Conservation (phyloP, 2,329 filamentous ascomycete species). For the Triangularia setosa region DNA sequence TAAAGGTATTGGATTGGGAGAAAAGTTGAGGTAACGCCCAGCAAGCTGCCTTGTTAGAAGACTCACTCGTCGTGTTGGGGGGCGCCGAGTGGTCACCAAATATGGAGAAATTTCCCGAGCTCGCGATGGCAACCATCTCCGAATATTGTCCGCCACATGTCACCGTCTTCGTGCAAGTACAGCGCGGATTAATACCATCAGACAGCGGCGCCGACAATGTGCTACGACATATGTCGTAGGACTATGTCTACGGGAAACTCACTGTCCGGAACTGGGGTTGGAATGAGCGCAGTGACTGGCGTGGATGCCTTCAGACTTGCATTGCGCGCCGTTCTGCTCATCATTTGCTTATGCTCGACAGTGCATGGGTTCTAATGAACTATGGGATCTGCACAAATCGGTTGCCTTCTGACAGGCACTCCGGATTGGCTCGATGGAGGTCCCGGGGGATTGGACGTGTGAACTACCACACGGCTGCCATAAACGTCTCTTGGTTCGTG, state of each 20-base stretch:
- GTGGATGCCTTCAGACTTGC: neutral
- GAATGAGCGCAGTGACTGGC: neutral
- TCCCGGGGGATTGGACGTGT: neutral
- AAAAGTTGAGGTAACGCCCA: neutral
- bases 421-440: neutral
- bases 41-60: neutral
- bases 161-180: neutral
- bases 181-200: neutral
- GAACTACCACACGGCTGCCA: constrained; percentile 14
- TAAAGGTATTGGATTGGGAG: constrained; percentile 31
- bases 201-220: constrained; percentile 4
- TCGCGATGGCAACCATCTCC: neutral
- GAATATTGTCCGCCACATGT: constrained; percentile 1
- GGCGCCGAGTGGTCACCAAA: neutral
- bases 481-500: constrained; percentile 3
- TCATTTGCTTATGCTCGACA: neutral
- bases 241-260: constrained; percentile 6
- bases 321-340: neutral
- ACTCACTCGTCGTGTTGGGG: neutral
- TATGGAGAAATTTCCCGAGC: neutral
- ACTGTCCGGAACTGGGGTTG: neutral
- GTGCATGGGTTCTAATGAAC: neutral
- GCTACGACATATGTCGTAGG: constrained; percentile 22
- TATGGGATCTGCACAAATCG: constrained; percentile 1
- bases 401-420: neutral